A percentile compares a stretch with the other conserved stretches of the same genome.
These are phyloP conservation scores for Sphagnum contortum DNA, from an alignment of 225 moss, liverwort and hornwort species.

Conservation along the genomic window DNA sequence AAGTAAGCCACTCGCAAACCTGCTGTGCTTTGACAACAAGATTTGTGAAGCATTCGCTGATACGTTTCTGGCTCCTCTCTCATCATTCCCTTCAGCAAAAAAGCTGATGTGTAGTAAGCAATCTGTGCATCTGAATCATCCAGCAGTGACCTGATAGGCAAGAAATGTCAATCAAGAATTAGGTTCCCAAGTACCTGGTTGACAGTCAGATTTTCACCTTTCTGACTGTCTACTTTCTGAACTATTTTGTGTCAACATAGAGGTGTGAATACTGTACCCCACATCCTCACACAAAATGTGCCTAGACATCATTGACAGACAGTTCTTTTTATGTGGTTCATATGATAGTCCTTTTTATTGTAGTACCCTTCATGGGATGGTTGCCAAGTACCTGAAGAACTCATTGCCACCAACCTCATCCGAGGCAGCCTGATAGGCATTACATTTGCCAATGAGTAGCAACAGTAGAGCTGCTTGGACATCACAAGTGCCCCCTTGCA, in stretches of 20 bases:
- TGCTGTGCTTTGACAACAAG: slow-evolving; percentile 97
- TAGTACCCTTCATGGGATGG: too few species aligned
- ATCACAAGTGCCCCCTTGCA: slow-evolving; percentile 88
- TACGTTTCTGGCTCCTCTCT: slow-evolving; percentile 90
- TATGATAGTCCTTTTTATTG: too few species aligned
- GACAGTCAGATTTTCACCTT: too few species aligned
- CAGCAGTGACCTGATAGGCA: slow-evolving; percentile 60
- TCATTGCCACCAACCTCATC: slow-evolving; percentile 99
- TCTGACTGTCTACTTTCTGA: too few species aligned
- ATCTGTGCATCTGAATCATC: slow-evolving; percentile 98
- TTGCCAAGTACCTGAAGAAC: slow-evolving; percentile 72
- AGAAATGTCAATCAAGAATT: neutral
- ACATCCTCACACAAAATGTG: too few species aligned
- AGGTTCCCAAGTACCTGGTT: too few species aligned
- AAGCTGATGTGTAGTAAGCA: slow-evolving; percentile 90
- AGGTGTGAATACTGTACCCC: too few species aligned
- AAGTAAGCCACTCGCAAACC: slow-evolving; percentile 15
- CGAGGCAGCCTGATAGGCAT: slow-evolving; percentile 80
- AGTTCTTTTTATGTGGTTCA: too few species aligned
- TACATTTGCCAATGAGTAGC: slow-evolving; percentile 94
- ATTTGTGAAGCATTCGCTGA: slow-evolving; percentile 98
- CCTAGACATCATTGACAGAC: too few species aligned
- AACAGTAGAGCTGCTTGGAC: slow-evolving; percentile 85
- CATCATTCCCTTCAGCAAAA: slow-evolving; percentile 95
- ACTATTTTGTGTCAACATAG: too few species aligned